These are phyloP conservation scores for Aspergillus tamarii DNA, from an alignment of 2,329 filamentous ascomycete genomes.

Conservation along the genomic window DNA sequence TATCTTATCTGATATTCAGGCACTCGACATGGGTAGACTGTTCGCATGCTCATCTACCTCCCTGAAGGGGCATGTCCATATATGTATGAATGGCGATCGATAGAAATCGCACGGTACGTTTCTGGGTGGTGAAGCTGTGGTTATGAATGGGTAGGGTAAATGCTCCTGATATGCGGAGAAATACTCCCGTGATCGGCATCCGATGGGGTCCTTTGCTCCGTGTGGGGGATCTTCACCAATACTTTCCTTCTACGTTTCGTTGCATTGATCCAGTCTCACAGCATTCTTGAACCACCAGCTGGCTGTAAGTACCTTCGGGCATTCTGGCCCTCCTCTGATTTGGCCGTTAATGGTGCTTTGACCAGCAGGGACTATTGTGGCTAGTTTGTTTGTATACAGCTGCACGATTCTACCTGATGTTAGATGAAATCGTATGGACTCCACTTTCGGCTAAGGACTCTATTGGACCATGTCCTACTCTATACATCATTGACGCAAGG, in stretches of 20 bases:
- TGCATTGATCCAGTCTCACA: background rate
- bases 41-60: background rate
- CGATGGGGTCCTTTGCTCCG: background rate
- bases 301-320: background rate
- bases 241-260: background rate
- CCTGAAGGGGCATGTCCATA: background rate
- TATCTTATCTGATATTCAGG: background rate
- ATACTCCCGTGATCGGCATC: conserved; percentile 15
- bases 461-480: background rate
- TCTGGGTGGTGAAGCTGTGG: background rate
- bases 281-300: background rate
- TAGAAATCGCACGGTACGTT: background rate
- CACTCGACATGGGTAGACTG: background rate
- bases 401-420: conserved; percentile 4
- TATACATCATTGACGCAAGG: background rate
- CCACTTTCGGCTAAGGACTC: background rate
- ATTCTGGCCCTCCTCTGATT: background rate
- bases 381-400: background rate
- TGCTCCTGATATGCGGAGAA: conserved; percentile 15
- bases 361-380: background rate
- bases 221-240: conserved; percentile 14
- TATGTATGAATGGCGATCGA: background rate
- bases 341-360: background rate
- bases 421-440: background rate
- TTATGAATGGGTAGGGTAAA: background rate